Conservation (phyloP, 768 basidiomycete species). For the Coprinellus aureogranulatus region DNA sequence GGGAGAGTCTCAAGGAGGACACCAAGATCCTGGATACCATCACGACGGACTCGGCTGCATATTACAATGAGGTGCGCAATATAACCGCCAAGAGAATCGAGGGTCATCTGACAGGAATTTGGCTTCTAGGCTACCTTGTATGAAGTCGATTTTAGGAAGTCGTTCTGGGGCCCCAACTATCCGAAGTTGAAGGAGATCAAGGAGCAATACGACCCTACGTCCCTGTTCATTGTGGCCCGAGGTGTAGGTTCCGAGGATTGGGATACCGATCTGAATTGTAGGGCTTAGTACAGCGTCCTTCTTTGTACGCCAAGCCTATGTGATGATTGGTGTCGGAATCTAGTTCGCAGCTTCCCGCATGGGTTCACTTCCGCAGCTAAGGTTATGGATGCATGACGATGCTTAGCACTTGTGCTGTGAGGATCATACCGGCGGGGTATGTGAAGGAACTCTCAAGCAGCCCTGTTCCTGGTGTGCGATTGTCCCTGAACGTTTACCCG, state of each 20-base stretch:
- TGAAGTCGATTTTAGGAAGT: slow-evolving; percentile 35
- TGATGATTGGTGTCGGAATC: too few relatives aligned
- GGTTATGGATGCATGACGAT: too few relatives aligned
- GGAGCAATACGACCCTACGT: slow-evolving; percentile 39
- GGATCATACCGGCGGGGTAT: too few relatives aligned
- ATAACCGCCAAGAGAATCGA: too few relatives aligned
- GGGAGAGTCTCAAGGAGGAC: slow-evolving; percentile 13
- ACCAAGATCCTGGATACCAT: slow-evolving; percentile 20
- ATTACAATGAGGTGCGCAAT: slow-evolving; percentile 51
- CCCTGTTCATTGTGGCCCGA: slow-evolving; percentile 40
- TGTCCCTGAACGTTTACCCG: too few relatives aligned
- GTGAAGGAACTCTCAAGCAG: too few relatives aligned
- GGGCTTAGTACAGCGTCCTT: not conserved
- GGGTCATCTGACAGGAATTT: not conserved
- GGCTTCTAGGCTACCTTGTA: slow-evolving; percentile 38
- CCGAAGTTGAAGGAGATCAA: slow-evolving; percentile 39
- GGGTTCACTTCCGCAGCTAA: too few relatives aligned
- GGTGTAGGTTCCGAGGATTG: slow-evolving; percentile 54
- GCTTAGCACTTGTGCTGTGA: too few relatives aligned
- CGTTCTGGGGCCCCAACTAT: slow-evolving; percentile 48
- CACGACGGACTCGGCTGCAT: slow-evolving; percentile 37
- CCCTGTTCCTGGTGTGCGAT: too few relatives aligned
- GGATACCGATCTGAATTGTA: slow-evolving; percentile 31
- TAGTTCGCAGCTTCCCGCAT: too few relatives aligned
- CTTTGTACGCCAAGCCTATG: too few relatives aligned